A percentile compares a stretch with the other conserved stretches of the same genome.
Evolutionary conservation across 768 basidiomycete genomes (phyloP).

Genomic region (Russula virescens): DNA sequence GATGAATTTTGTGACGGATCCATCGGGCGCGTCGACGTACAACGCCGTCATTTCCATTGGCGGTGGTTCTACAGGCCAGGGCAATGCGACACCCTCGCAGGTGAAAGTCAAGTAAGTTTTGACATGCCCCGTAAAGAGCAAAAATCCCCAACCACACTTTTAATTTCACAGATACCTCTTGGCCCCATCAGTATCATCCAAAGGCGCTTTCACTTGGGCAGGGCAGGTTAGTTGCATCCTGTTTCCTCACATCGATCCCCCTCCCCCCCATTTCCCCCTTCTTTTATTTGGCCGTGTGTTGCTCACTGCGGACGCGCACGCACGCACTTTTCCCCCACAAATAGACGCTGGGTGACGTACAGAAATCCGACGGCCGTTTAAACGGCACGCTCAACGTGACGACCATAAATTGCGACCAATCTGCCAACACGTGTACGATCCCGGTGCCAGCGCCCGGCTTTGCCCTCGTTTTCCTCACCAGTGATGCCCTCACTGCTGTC

Average conservation of each 20-base stretch:
- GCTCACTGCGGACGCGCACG: too few relatives aligned
- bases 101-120: slow-evolving; percentile 51
- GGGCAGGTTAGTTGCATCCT: slow-evolving; percentile 48
- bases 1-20: slow-evolving; percentile 68
- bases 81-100: slow-evolving; percentile 38
- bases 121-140: not conserved
- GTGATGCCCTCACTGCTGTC: slow-evolving; percentile 35
- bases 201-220: slow-evolving; percentile 70
- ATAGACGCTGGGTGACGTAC: slow-evolving; percentile 55
- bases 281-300: not conserved
- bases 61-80: slow-evolving; percentile 38
- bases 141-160: not conserved
- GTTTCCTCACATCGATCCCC: not conserved
- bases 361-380: slow-evolving; percentile 65
- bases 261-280: too few relatives aligned
- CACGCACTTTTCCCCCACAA: not conserved
- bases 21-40: slow-evolving; percentile 48
- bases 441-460: slow-evolving; percentile 65
- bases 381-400: slow-evolving; percentile 49
- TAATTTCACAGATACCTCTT: slow-evolving; percentile 44
- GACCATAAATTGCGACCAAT: slow-evolving; percentile 54
- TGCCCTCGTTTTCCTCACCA: slow-evolving; percentile 67
- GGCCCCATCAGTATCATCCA: slow-evolving; percentile 52
- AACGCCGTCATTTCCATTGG: slow-evolving; percentile 46
- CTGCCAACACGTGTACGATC: slow-evolving; percentile 49